Percentiles rank a stretch among this genome's conserved stretches.
Evolutionary conservation across 169 alveolate genomes (phyloP).

Genomic region (Plasmodium coatneyi): DNA sequence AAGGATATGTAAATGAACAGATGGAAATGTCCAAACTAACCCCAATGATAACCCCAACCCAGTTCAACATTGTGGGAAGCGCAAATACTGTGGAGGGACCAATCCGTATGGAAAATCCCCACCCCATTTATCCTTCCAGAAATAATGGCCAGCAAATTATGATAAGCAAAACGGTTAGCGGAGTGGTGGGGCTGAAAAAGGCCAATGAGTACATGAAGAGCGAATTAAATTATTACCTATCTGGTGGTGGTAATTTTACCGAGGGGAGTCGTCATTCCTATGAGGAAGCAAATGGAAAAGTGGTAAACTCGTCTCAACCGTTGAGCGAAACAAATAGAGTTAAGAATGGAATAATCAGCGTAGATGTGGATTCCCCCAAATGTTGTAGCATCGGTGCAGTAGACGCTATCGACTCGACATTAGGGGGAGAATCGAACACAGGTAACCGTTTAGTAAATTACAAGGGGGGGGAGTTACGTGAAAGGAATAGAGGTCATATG

Average conservation of each 20-base stretch:
- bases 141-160: background rate
- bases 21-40: background rate
- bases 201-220: conserved; percentile 65
- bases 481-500: background rate
- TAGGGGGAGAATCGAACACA: background rate
- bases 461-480: background rate
- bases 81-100: background rate
- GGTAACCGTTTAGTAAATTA: background rate
- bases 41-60: background rate
- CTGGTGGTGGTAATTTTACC: background rate
- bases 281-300: background rate
- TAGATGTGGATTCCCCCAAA: background rate
- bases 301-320: background rate
- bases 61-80: background rate
- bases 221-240: conserved; percentile 19
- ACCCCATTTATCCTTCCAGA: background rate
- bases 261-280: background rate
- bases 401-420: background rate
- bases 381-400: background rate
- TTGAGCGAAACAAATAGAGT: background rate
- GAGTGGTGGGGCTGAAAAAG: conserved; percentile 31
- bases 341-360: background rate
- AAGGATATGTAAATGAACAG: background rate
- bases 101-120: background rate
- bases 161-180: background rate